phyloP scores from a whole-genome alignment of 192 early-diverging fungal genomes.

The Spizellomyces sp. region DNA sequence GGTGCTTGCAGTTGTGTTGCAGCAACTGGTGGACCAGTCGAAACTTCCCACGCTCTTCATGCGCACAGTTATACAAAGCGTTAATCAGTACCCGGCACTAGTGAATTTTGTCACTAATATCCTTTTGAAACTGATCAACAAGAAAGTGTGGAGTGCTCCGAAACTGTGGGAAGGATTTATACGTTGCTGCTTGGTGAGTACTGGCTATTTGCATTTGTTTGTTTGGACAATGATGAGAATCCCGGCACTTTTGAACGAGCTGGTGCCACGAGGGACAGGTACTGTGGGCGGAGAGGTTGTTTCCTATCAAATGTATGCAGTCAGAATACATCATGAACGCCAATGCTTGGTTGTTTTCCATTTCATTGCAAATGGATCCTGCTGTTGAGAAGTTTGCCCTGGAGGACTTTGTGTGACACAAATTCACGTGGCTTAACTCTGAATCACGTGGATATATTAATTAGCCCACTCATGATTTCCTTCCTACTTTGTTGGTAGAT shows the following conservation, averaged over 20 bases:
- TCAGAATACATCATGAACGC: too few species aligned
- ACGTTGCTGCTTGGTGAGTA: constrained; percentile 57
- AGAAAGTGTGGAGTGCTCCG: constrained; percentile 67
- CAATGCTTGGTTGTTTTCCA: neutral
- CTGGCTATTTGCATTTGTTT: neutral
- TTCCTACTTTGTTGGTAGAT: constrained; percentile 5
- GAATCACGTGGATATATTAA: too few species aligned
- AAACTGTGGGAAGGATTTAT: constrained; percentile 81
- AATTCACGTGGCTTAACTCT: too few species aligned
- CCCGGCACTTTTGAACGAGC: too few species aligned
- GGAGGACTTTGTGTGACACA: too few species aligned
- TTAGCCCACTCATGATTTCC: too few species aligned
- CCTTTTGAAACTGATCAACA: constrained; percentile 61
- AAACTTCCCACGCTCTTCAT: constrained; percentile 74
- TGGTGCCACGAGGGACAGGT: too few species aligned
- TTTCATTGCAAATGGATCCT: neutral
- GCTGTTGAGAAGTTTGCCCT: too few species aligned
- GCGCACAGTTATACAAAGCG: constrained; percentile 71
- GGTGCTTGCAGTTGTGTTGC: constrained; percentile 66
- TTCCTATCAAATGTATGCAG: too few species aligned
- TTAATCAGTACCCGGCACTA: constrained; percentile 65
- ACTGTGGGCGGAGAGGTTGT: too few species aligned
- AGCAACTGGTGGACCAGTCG: constrained; percentile 67
- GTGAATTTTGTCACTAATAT: constrained; percentile 61
- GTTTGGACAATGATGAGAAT: too few species aligned